Evolutionary conservation across 2,329 filamentous ascomycete species (phyloP).

Genomic region (Ophiostoma populinum): DNA sequence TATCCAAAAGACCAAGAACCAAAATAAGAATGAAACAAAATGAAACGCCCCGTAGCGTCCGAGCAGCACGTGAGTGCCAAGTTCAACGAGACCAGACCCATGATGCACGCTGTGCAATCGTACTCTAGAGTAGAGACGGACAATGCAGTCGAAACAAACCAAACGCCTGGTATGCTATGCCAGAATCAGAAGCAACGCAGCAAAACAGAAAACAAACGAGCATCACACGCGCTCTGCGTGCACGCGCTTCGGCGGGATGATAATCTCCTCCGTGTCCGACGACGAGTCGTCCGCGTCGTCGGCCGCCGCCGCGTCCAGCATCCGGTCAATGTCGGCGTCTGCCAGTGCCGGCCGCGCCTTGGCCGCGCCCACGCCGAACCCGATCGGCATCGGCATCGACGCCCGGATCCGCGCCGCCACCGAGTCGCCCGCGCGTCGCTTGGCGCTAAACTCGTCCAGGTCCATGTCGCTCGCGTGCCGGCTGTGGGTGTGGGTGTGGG

Average conservation of each 20-base stretch:
- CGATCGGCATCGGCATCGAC: conserved; percentile 30
- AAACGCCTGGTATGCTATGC: no score
- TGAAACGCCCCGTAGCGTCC: not conserved
- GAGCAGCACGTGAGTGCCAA: not conserved
- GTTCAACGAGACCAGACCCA: no score
- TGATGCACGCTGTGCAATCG: no score
- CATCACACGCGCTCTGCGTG: conserved; percentile 3
- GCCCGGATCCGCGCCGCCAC: conserved; percentile 19
- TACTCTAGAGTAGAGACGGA: not conserved
- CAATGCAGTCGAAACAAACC: not conserved
- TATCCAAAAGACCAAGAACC: not conserved
- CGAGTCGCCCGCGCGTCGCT: conserved; percentile 20
- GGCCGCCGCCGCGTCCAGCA: conserved; percentile 33
- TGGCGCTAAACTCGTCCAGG: conserved; percentile 24
- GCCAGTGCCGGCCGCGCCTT: conserved; percentile 26
- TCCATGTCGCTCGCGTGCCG: conserved; percentile 29
- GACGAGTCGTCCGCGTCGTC: conserved; percentile 33
- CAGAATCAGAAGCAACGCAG: not conserved
- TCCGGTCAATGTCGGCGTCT: conserved; percentile 40
- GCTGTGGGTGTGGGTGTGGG: no score
- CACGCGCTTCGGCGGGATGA: conserved; percentile 21
- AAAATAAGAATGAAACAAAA: not conserved
- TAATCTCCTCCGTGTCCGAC: conserved; percentile 42
- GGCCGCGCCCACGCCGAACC: conserved; percentile 24
- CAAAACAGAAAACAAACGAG: not conserved